phyloP scores from a whole-genome alignment of 2,329 filamentous ascomycete species.

The Neoarthrinium moseri region DNA sequence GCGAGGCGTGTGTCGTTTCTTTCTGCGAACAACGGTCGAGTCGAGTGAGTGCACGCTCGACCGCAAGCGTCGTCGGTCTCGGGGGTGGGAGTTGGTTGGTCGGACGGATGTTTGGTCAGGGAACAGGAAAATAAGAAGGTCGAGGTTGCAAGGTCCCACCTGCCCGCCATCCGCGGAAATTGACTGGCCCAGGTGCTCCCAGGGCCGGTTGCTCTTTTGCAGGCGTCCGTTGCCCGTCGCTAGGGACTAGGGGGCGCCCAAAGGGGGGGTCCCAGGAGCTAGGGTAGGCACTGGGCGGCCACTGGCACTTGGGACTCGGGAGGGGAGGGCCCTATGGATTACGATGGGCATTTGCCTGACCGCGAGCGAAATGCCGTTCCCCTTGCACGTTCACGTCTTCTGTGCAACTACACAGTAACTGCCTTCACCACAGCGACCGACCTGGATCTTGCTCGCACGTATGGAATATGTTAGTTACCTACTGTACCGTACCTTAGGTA shows the following conservation, averaged over 20 bases:
- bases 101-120: constrained; percentile 5
- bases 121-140: constrained; percentile 9
- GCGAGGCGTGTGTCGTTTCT: no score
- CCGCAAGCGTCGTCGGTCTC: constrained; percentile 6
- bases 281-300: no score
- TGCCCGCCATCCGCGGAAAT: not conserved
- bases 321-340: no score
- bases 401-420: no score
- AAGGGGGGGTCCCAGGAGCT: not conserved
- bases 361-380: not conserved
- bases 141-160: constrained; percentile 2
- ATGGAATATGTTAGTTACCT: no score
- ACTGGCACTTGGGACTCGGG: no score
- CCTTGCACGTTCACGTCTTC: no score
- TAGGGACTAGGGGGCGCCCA: not conserved
- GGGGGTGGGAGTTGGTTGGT: constrained; percentile 1
- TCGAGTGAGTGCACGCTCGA: not conserved
- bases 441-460: no score
- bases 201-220: constrained; percentile 1
- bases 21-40: no score
- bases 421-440: no score
- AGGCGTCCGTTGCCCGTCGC: constrained; percentile 6
- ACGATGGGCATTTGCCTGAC: not conserved
- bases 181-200: not conserved
- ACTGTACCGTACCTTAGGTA: no score